Conservation (phyloP, 805 yeast species). For the Aciculoconidium aculeatum region DNA sequence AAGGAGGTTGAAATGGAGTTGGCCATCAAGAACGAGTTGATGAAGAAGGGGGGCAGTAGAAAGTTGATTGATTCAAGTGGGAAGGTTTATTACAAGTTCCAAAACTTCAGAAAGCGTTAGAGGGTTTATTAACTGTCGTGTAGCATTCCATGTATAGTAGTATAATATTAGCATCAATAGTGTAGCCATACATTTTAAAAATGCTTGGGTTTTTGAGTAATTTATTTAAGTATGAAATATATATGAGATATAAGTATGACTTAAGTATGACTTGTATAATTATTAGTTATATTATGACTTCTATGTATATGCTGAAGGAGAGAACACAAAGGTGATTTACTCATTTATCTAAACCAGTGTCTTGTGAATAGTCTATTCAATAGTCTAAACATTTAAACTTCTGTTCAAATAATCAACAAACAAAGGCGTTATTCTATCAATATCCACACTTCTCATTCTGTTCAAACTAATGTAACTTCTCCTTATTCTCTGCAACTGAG, state of each 20-base stretch:
- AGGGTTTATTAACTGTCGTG: not conserved
- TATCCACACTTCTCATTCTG: constrained; percentile 68
- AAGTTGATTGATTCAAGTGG: constrained; percentile 67
- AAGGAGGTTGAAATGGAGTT: constrained; percentile 63
- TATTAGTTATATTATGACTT: not conserved
- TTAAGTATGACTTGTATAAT: not conserved
- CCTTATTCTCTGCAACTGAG: constrained; percentile 78
- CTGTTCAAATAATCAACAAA: constrained; percentile 75
- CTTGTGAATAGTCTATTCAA: too few species aligned
- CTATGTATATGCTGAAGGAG: too few species aligned
- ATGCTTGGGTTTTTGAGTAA: too few species aligned
- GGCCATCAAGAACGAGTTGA: constrained; percentile 75
- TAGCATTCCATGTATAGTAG: constrained; percentile 3
- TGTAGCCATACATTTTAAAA: too few species aligned
- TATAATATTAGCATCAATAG: not conserved
- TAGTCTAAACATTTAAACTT: too few species aligned
- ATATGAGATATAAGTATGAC: too few species aligned
- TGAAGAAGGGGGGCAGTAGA: constrained; percentile 86
- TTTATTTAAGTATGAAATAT: too few species aligned
- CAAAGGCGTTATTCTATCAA: constrained; percentile 58
- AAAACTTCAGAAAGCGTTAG: constrained; percentile 60
- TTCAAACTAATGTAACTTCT: constrained; percentile 80
- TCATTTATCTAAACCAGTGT: too few species aligned
- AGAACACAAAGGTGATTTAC: too few species aligned
- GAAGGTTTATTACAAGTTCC: constrained; percentile 75